A percentile compares a stretch with the other conserved stretches of the same genome.
Evolutionary conservation across 2,329 filamentous ascomycete genomes (phyloP).

Genomic region (Ophidiomyces ophidiicola): DNA sequence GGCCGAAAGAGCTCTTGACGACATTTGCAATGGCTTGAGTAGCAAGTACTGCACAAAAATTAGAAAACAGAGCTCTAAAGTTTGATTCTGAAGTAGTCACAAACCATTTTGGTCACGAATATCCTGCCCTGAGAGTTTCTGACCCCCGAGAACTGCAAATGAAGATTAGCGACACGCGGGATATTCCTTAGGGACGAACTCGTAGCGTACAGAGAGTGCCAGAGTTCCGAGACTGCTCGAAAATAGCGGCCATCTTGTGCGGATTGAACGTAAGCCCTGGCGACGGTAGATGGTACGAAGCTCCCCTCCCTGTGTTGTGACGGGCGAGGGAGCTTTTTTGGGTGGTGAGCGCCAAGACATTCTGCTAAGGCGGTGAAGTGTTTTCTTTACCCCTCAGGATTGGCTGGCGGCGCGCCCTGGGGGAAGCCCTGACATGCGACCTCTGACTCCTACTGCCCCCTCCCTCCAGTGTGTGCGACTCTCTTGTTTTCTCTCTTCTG

Average conservation of each 20-base stretch:
- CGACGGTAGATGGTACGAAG: constrained; percentile 17
- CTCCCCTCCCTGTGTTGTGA: constrained; percentile 17
- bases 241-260: constrained; percentile 74
- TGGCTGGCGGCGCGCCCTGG: constrained; percentile 7
- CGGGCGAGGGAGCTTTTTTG: constrained; percentile 9
- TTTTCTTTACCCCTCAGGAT: constrained; percentile 7
- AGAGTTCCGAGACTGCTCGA: constrained; percentile 81
- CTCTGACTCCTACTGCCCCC: constrained; percentile 10
- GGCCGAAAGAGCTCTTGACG: constrained; percentile 96
- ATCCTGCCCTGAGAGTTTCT: constrained; percentile 93
- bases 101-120: constrained; percentile 92
- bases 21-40: constrained; percentile 98
- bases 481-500: constrained; percentile 1
- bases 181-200: constrained; percentile 9
- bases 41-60: constrained; percentile 55
- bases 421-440: constrained; percentile 6
- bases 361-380: constrained; percentile 26
- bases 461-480: neutral
- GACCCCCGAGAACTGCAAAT: constrained; percentile 67
- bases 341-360: constrained; percentile 23
- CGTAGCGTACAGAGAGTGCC: constrained; percentile 66
- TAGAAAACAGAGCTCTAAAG: constrained; percentile 14
- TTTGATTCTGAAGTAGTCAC: constrained; percentile 22
- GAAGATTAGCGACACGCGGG: constrained; percentile 23
- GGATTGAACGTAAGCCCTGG: constrained; percentile 7